Conservation (phyloP, 805 yeast species). For the Komagataella pastoris region DNA sequence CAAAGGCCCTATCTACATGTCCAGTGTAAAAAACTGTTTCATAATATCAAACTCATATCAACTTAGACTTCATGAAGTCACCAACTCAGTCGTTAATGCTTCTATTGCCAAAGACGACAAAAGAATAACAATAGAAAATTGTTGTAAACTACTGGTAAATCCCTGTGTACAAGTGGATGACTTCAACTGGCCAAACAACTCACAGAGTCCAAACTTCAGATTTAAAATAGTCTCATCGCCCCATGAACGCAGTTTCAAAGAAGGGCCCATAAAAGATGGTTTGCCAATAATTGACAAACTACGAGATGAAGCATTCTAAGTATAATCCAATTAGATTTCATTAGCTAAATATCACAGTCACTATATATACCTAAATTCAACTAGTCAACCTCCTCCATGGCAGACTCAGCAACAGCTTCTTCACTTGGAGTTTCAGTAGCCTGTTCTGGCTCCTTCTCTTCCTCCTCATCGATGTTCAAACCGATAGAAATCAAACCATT, state of each 20-base stretch:
- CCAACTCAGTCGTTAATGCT: slow-evolving; percentile 5
- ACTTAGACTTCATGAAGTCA: slow-evolving; percentile 11
- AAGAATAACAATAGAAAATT: slow-evolving; percentile 14
- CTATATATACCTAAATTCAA: not conserved
- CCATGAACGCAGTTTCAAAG: not conserved
- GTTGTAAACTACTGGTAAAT: slow-evolving; percentile 4
- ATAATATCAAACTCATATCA: slow-evolving; percentile 12
- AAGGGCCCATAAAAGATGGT: not conserved
- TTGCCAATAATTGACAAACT: not conserved
- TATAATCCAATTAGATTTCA: not conserved
- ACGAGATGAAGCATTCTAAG: not conserved
- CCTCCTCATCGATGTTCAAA: slow-evolving; percentile 89
- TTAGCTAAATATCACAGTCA: not conserved
- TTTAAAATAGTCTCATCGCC: not conserved
- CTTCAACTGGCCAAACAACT: slow-evolving; percentile 12
- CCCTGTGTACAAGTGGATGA: slow-evolving; percentile 13
- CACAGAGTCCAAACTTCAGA: slow-evolving; percentile 9
- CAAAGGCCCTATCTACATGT: slow-evolving; percentile 10
- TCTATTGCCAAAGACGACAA: slow-evolving; percentile 3
- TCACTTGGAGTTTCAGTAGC: slow-evolving; percentile 38
- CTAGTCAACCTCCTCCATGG: slow-evolving; percentile 99
- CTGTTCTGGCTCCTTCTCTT: slow-evolving; percentile 24
- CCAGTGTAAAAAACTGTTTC: slow-evolving; percentile 5
- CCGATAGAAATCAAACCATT: slow-evolving; percentile 97
- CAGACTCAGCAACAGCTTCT: slow-evolving; percentile 76